These are phyloP conservation scores for Trypanosoma vivax DNA, from an alignment of 208 protist species.

Conservation along the genomic window DNA sequence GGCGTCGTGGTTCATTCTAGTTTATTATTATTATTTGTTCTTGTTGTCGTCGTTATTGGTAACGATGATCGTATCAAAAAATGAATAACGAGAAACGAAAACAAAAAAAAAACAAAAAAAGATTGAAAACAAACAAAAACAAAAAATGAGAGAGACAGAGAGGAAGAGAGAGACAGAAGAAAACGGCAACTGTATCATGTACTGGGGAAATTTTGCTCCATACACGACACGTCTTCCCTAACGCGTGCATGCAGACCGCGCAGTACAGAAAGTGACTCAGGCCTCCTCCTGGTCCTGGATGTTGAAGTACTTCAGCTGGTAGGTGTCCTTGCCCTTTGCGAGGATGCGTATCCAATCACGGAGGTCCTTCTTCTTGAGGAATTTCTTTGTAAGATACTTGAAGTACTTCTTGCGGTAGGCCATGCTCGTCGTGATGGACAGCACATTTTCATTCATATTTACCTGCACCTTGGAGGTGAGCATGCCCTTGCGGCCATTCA, in stretches of 20 bases:
- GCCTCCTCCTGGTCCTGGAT: constrained; percentile 93
- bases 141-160: not conserved
- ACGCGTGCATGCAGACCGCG: no score
- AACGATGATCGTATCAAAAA: no score
- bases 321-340: constrained; percentile 91
- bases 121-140: not conserved
- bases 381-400: constrained; percentile 99
- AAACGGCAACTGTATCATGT: no score
- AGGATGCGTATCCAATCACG: constrained; percentile 97
- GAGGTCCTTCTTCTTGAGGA: constrained; percentile 98
- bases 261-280: constrained; percentile 7
- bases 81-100: constrained; percentile 11
- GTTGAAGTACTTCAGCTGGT: constrained; percentile 98
- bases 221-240: no score
- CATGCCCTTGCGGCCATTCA: constrained; percentile 97
- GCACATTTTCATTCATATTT: constrained; percentile 85
- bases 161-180: not conserved
- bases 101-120: constrained; percentile 8
- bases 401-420: constrained; percentile 98
- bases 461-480: constrained; percentile 91
- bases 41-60: no score
- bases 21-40: no score
- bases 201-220: no score
- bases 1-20: no score
- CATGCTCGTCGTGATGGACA: constrained; percentile 87